These are phyloP conservation scores for Curvularia sp. DNA, from an alignment of 2,329 filamentous ascomycete genomes.

Conservation along the genomic window DNA sequence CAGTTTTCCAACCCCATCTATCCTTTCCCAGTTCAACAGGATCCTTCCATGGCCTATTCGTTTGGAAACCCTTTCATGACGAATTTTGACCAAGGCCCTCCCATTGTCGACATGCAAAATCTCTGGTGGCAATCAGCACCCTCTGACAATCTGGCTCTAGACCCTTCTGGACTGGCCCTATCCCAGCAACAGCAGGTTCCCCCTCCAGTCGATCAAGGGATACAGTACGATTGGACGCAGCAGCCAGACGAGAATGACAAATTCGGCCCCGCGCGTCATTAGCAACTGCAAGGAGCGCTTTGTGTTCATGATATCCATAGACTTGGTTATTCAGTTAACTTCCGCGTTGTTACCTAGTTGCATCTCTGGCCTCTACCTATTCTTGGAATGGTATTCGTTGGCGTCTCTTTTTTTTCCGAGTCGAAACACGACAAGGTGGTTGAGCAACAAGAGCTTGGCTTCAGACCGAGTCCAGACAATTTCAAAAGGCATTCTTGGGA, in stretches of 20 bases:
- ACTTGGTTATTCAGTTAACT: background rate
- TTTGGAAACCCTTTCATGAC: conserved; percentile 37
- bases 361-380: background rate
- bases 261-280: background rate
- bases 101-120: conserved; percentile 22
- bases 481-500: background rate
- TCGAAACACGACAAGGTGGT: background rate
- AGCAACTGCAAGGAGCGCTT: background rate
- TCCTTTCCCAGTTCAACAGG: background rate
- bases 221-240: background rate
- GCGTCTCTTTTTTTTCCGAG: background rate
- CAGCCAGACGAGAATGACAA: background rate
- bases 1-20: conserved; percentile 1
- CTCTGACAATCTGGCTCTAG: background rate
- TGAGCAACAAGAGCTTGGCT: background rate
- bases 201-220: conserved; percentile 6
- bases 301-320: background rate
- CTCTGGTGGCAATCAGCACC: conserved; percentile 16
- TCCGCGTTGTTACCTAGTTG: background rate
- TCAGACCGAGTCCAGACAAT: background rate
- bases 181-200: conserved; percentile 6
- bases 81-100: conserved; percentile 29
- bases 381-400: background rate
- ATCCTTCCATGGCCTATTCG: conserved; percentile 2
- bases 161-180: background rate